phyloP scores from a whole-genome alignment of 305 asterid genomes.

The Fraxinus sp. region DNA sequence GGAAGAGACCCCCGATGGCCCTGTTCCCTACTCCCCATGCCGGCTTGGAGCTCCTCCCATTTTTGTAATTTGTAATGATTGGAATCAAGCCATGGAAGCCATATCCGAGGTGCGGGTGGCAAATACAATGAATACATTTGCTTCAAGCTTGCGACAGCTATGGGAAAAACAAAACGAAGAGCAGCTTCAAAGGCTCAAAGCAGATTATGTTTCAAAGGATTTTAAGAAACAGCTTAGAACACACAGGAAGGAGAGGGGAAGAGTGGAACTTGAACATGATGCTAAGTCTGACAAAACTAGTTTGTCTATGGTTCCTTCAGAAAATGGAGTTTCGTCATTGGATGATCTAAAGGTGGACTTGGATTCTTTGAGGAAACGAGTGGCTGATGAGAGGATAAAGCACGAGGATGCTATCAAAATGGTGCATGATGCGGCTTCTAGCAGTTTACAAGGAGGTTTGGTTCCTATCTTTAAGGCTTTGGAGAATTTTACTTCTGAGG shows the following conservation, averaged over 20 bases:
- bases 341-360: slow-evolving; percentile 81
- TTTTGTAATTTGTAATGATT: slow-evolving; percentile 76
- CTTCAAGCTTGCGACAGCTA: slow-evolving; percentile 61
- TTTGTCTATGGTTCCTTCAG: slow-evolving; percentile 55
- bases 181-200: slow-evolving; percentile 74
- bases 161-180: slow-evolving; percentile 92
- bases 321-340: slow-evolving; percentile 52
- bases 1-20: slow-evolving; percentile 77
- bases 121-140: slow-evolving; percentile 69
- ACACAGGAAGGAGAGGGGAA: slow-evolving; percentile 38
- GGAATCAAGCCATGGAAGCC: slow-evolving; percentile 81
- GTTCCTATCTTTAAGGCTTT: slow-evolving; percentile 91
- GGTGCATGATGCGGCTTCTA: slow-evolving; percentile 84
- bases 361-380: slow-evolving; percentile 59
- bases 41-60: slow-evolving; percentile 86
- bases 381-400: slow-evolving; percentile 71
- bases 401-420: slow-evolving; percentile 79
- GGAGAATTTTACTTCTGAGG: slow-evolving; percentile 76
- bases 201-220: slow-evolving; percentile 65
- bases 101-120: slow-evolving; percentile 68
- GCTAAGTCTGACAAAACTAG: slow-evolving; percentile 40
- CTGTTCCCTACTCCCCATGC: slow-evolving; percentile 83
- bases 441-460: slow-evolving; percentile 82
- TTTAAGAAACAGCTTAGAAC: slow-evolving; percentile 49
- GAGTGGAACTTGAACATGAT: slow-evolving; percentile 35